A percentile compares a stretch with the other conserved stretches of the same genome.
Conservation (phyloP, 805 yeast species). For the Kodamaea kaohsiungensis region DNA sequence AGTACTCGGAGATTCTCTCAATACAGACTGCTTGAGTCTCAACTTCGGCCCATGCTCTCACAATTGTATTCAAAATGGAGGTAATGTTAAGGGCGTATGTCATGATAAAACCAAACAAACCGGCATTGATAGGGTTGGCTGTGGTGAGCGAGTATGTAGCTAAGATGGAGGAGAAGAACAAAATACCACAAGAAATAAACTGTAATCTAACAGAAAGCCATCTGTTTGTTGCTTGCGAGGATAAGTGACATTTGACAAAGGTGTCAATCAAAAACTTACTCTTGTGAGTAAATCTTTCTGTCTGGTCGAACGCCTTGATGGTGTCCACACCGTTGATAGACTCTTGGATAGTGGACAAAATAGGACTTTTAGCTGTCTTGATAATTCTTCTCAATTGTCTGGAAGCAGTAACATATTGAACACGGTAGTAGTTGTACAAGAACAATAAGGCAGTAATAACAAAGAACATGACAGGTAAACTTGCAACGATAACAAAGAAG, state of each 20-base stretch:
- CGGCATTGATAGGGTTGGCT: slow-evolving; percentile 49
- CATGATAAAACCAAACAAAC: slow-evolving; percentile 65
- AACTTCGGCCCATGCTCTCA: slow-evolving; percentile 61
- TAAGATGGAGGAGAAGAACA: slow-evolving; percentile 51
- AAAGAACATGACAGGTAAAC: slow-evolving; percentile 55
- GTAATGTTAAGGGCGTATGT: slow-evolving; percentile 63
- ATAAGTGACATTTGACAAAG: slow-evolving; percentile 36
- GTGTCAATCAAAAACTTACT: slow-evolving; percentile 54
- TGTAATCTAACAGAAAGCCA: slow-evolving; percentile 67
- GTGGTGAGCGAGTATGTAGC: slow-evolving; percentile 43
- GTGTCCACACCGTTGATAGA: slow-evolving; percentile 76
- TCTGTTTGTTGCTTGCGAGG: slow-evolving; percentile 52
- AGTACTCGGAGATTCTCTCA: slow-evolving; percentile 66
- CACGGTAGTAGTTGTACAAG: slow-evolving; percentile 69
- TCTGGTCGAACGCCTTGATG: slow-evolving; percentile 74
- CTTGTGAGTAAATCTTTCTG: slow-evolving; percentile 57
- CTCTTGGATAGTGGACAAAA: slow-evolving; percentile 81
- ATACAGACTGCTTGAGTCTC: slow-evolving; percentile 66
- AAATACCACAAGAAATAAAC: slow-evolving; percentile 57
- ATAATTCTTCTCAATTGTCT: slow-evolving; percentile 78
- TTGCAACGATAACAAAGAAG: slow-evolving; percentile 50
- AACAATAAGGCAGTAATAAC: slow-evolving; percentile 49
- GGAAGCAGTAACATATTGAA: slow-evolving; percentile 65
- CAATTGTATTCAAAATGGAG: slow-evolving; percentile 52
- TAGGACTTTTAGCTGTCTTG: slow-evolving; percentile 70